Evolutionary conservation across 805 yeast species (phyloP), one percentile per base, ranked within the genome.

Genomic region (Myxozyma geophila): DNA sequence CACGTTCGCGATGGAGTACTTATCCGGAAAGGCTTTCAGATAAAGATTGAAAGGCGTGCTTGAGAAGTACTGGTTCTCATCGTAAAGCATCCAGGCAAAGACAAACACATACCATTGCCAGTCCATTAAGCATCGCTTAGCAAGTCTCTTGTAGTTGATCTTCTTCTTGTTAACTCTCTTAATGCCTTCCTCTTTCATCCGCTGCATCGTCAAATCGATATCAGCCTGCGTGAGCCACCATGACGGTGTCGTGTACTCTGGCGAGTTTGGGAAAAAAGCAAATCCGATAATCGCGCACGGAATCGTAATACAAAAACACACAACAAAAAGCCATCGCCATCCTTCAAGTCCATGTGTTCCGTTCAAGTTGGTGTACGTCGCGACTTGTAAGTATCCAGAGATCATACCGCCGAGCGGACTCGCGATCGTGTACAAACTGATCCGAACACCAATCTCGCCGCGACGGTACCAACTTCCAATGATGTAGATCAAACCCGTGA

Each of bases 291-390:
- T 23, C 0, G 81, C 82, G 19, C 79, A 74, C 4, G 75, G 77
- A 5, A 78, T 66, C 7, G 78, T 74, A 61, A 87, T 80, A 56
- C 85, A 79, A 69, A 84, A 85, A 68, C 77, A 71, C 60, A 87
- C 78, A 19, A 87, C 70, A 67, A 87, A 87, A 28, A 87, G 75
- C 85, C 87, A 87, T 59, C 82, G 78, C 92, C 91, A 87, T 19
- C 88, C 87, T 8, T 74, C 75, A 71, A 77, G 74, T 6, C 83
- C 81, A n/a, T 68, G 64, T 1, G 70, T 60, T 17, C 84, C 85
- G 43, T 83, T 76, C 74, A 87, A 75, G 60, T 79, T 79, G 47
- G 70, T 58, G 41, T 67, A 67, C 43, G 84, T 78, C 17, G 84
- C 82, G n/a, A 85, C 82, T 68, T 84, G 85, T 41, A 85, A 77